A percentile compares a stretch with the other conserved stretches of the same genome.
These are phyloP conservation scores for Nyctanthes arbortristis DNA, from an alignment of 257 asterid genomes.

Conservation along the genomic window DNA sequence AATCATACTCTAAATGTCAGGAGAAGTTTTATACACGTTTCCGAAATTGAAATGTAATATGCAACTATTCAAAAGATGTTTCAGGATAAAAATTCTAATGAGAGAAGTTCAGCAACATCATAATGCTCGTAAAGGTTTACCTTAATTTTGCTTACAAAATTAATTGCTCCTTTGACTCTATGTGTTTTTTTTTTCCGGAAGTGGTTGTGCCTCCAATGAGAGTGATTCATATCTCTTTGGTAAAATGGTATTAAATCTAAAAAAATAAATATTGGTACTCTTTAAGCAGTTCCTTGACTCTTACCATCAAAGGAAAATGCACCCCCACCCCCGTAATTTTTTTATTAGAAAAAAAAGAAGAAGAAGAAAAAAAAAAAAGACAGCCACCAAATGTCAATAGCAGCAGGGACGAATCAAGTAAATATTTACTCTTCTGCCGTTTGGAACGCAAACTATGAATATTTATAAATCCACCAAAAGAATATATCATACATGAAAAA, in stretches of 20 bases:
- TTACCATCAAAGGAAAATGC: constrained; percentile 60
- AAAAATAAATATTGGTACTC: constrained; percentile 78
- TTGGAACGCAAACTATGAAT: too few species aligned
- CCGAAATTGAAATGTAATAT: constrained; percentile 85
- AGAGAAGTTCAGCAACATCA: constrained; percentile 9
- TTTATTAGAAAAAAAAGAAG: too few species aligned
- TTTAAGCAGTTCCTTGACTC: too few species aligned
- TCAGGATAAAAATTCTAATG: constrained; percentile 26
- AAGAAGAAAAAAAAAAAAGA: too few species aligned
- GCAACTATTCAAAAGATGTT: constrained; percentile 39
- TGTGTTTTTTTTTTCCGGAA: constrained; percentile 64
- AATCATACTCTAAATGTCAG: constrained; percentile 83
- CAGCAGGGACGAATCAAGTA: too few species aligned
- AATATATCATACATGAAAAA: too few species aligned
- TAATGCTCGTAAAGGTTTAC: constrained; percentile 40
- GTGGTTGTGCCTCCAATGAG: constrained; percentile 60
- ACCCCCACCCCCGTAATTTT: too few species aligned
- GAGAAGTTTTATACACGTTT: constrained; percentile 86
- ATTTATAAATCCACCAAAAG: too few species aligned
- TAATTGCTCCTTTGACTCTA: constrained; percentile 78
- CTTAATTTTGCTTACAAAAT: constrained; percentile 85
- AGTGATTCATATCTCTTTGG: constrained; percentile 81
- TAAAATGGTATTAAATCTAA: constrained; percentile 91
- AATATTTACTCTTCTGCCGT: too few species aligned
- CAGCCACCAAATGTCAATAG: too few species aligned